Evolutionary conservation across 768 basidiomycete genomes (phyloP).

Genomic region (Daedaleopsis sinensis): DNA sequence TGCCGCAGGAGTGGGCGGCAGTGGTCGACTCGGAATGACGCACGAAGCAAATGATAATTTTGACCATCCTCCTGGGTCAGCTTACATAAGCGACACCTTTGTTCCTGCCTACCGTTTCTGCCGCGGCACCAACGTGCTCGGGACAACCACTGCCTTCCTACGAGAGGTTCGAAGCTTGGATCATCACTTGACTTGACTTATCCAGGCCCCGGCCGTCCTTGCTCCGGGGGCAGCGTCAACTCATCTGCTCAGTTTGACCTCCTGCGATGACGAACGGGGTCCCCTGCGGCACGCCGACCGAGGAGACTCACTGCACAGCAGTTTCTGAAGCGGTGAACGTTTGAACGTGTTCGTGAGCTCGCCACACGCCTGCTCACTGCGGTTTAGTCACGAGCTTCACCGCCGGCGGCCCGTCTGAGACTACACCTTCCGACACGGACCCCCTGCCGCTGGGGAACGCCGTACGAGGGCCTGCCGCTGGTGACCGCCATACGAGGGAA

Average conservation of each 20-base stretch:
- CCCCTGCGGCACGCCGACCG: background rate
- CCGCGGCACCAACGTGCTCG: background rate
- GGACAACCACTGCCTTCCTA: background rate
- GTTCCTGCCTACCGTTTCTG: slow-evolving; percentile 10
- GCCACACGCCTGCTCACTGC: too few relatives aligned
- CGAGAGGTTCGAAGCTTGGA: background rate
- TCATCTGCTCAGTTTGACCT: background rate
- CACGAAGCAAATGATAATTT: too few relatives aligned
- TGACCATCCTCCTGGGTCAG: too few relatives aligned
- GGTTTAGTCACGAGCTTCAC: too few relatives aligned
- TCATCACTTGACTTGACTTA: slow-evolving; percentile 5
- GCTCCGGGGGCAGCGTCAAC: background rate
- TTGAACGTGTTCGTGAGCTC: background rate
- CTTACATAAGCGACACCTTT: slow-evolving; percentile 21
- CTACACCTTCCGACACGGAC: too few relatives aligned
- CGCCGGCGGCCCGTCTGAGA: too few relatives aligned
- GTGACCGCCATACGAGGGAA: too few relatives aligned
- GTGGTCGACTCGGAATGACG: too few relatives aligned
- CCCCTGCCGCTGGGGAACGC: too few relatives aligned
- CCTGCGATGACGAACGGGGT: background rate
- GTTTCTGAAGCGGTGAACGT: background rate
- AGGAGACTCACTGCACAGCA: background rate
- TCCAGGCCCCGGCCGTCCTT: background rate
- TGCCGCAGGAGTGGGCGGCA: background rate
- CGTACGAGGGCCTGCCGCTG: too few relatives aligned